A percentile compares a stretch with the other conserved stretches of the same genome.
These are phyloP conservation scores for Rhododendron molle DNA, from an alignment of 148 eudicot genomes.

Conservation along the genomic window DNA sequence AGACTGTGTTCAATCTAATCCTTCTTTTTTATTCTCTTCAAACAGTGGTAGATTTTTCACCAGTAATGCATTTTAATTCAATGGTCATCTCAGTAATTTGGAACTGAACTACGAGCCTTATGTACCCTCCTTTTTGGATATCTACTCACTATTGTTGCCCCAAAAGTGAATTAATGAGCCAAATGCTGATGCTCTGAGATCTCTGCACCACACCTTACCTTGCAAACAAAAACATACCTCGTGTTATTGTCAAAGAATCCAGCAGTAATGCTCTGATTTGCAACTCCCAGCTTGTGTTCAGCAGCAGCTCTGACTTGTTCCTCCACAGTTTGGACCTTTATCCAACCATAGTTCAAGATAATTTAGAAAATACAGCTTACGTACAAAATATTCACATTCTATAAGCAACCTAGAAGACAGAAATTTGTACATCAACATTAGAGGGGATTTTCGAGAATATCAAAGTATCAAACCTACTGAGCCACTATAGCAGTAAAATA, in stretches of 20 bases:
- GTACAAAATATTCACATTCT: neutral
- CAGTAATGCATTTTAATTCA: neutral
- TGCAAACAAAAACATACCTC: constrained; percentile 39
- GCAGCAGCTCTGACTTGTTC: constrained; percentile 99
- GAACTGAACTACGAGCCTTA: neutral
- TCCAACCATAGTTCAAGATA: constrained; percentile 4
- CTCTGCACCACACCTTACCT: neutral
- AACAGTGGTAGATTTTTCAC: neutral
- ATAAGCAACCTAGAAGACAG: neutral
- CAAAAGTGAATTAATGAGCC: neutral
- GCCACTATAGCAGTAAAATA: neutral
- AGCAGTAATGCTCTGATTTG: constrained; percentile 98
- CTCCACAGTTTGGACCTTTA: constrained; percentile 85
- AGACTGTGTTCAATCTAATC: neutral
- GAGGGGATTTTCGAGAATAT: neutral
- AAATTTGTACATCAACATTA: neutral
- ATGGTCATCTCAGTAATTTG: neutral
- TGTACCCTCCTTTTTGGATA: neutral
- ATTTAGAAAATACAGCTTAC: neutral
- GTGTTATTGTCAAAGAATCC: constrained; percentile 99
- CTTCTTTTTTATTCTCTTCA: neutral
- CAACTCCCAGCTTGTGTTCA: constrained; percentile 99
- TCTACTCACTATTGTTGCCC: neutral
- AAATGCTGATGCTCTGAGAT: neutral
- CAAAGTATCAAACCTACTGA: neutral